These are phyloP conservation scores for Pythium dissimile DNA, from an alignment of 352 stramenopile species.

Conservation along the genomic window DNA sequence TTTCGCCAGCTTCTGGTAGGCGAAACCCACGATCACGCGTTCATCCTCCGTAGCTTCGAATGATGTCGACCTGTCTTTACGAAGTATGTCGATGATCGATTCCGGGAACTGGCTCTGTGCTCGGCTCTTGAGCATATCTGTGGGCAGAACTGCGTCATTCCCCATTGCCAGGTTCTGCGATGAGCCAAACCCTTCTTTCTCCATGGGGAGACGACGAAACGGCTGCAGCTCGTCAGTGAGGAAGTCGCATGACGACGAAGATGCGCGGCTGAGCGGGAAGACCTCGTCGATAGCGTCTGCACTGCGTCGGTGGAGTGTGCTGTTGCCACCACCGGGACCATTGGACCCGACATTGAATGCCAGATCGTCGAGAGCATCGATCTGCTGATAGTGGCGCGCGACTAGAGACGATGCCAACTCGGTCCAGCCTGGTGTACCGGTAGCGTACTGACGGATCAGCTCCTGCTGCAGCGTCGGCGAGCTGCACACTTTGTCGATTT, in stretches of 20 bases:
- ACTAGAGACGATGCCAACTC: constrained; percentile 66
- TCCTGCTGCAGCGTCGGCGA: constrained; percentile 70
- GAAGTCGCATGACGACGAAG: constrained; percentile 65
- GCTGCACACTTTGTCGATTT: constrained; percentile 80
- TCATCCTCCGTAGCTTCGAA: constrained; percentile 60
- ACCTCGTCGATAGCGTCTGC: constrained; percentile 43
- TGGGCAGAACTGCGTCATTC: constrained; percentile 55
- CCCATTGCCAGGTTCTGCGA: constrained; percentile 52
- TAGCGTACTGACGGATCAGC: constrained; percentile 73
- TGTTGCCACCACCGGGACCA: neutral
- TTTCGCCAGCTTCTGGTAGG: constrained; percentile 71
- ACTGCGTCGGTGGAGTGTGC: neutral
- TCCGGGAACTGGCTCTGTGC: constrained; percentile 68
- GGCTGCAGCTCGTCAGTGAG: constrained; percentile 60
- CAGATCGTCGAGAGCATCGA: constrained; percentile 56
- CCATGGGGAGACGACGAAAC: constrained; percentile 59
- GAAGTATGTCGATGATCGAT: constrained; percentile 71
- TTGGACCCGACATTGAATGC: constrained; percentile 16
- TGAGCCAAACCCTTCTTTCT: constrained; percentile 71
- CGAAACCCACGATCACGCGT: constrained; percentile 47
- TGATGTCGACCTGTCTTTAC: constrained; percentile 46
- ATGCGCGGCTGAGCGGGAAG: constrained; percentile 46
- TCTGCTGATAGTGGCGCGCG: constrained; percentile 71
- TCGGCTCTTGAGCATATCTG: constrained; percentile 67
- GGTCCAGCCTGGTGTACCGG: constrained; percentile 52